Conservation (phyloP, 805 yeast species). For the Wickerhamiella spandovensis region DNA sequence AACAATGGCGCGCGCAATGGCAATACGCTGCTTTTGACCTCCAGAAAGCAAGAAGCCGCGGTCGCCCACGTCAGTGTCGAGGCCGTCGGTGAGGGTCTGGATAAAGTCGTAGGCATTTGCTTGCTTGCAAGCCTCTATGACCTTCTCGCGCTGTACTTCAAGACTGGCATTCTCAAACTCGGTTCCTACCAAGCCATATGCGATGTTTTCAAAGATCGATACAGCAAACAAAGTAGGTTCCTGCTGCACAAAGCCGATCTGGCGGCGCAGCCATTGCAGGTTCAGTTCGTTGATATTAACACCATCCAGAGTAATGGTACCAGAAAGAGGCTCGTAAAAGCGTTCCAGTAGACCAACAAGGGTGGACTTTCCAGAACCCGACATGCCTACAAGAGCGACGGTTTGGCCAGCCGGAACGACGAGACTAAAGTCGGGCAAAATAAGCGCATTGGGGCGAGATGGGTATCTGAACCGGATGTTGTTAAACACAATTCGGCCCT, state of each 20-base stretch:
- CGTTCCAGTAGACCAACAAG: slow-evolving; percentile 72
- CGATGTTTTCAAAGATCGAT: slow-evolving; percentile 70
- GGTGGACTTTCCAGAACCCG: slow-evolving; percentile 93
- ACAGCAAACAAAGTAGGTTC: slow-evolving; percentile 91
- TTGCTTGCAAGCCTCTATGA: slow-evolving; percentile 26
- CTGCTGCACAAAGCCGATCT: slow-evolving; percentile 86
- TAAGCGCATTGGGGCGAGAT: slow-evolving; percentile 61
- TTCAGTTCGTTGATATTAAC: slow-evolving; percentile 64
- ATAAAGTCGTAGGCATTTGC: slow-evolving; percentile 30
- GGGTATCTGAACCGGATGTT: slow-evolving; percentile 85
- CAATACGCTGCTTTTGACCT: slow-evolving; percentile 61
- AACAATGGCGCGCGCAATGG: slow-evolving; percentile 56
- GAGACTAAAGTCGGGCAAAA: slow-evolving; percentile 62
- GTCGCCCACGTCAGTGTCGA: slow-evolving; percentile 53
- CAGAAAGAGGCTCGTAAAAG: slow-evolving; percentile 68
- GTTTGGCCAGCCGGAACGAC: slow-evolving; percentile 78
- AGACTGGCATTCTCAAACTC: slow-evolving; percentile 42
- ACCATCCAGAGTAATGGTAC: slow-evolving; percentile 71
- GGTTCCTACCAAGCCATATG: slow-evolving; percentile 69
- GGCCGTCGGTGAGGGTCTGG: slow-evolving; percentile 65
- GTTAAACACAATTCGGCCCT: slow-evolving; percentile 65
- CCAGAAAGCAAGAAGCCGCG: slow-evolving; percentile 51
- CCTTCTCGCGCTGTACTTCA: slow-evolving; percentile 26
- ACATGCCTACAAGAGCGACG: slow-evolving; percentile 90
- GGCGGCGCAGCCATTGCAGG: slow-evolving; percentile 56